These are phyloP conservation scores for Conidiobolus coronatus DNA, from an alignment of 371 early-diverging fungal species.

Conservation along the genomic window DNA sequence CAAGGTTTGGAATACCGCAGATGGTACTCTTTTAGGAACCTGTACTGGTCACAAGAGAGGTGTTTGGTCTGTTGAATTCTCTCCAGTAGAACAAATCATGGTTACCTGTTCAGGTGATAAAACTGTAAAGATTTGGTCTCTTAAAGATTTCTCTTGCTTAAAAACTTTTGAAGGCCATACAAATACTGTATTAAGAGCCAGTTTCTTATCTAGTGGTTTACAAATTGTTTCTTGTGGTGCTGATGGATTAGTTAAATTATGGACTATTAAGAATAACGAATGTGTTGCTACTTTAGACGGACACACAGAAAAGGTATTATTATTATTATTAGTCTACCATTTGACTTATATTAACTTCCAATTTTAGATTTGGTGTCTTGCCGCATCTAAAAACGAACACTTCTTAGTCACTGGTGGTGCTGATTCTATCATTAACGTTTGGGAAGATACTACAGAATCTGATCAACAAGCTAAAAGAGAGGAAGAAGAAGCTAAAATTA, in stretches of 20 bases:
- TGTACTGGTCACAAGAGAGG: conserved; percentile 89
- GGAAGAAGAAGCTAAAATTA: conserved; percentile 38
- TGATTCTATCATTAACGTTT: conserved; percentile 70
- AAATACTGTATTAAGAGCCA: conserved; percentile 68
- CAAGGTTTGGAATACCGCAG: conserved; percentile 74
- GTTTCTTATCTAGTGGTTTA: conserved; percentile 64
- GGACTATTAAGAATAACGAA: conserved; percentile 75
- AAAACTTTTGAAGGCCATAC: conserved; percentile 93
- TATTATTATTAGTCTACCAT: neutral
- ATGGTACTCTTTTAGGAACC: conserved; percentile 58
- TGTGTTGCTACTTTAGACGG: conserved; percentile 77
- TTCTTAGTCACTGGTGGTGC: conserved; percentile 66
- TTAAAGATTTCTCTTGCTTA: conserved; percentile 66
- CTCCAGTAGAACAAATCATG: conserved; percentile 71
- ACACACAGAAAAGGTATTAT: conserved; percentile 57
- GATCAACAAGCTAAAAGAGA: conserved; percentile 44
- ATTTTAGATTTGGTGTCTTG: conserved; percentile 56
- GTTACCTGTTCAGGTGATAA: conserved; percentile 85
- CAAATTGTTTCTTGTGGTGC: conserved; percentile 73
- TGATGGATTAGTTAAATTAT: conserved; percentile 84
- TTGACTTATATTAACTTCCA: neutral
- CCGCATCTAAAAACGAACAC: conserved; percentile 47
- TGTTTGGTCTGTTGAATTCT: conserved; percentile 79
- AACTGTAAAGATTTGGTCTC: conserved; percentile 82
- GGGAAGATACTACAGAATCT: conserved; percentile 73